Conservation (phyloP, 2,329 filamentous ascomycete genomes). For the Phyllosticta citribraziliensis region DNA sequence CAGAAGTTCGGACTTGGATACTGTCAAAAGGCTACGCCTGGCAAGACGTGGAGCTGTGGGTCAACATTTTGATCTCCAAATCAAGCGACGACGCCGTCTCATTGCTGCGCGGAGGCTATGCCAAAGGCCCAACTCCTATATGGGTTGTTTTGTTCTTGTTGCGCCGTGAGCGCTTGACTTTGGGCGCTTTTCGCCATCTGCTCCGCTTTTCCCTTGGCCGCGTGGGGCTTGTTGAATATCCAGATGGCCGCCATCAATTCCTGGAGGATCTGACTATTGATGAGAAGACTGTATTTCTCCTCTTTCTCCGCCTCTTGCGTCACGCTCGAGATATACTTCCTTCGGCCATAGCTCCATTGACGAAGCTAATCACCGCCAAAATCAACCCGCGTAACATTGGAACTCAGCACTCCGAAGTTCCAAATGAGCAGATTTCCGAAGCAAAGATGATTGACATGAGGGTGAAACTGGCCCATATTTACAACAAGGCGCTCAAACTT, state of each 20-base stretch:
- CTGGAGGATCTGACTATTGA: background rate
- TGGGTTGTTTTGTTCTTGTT: constrained; percentile 41
- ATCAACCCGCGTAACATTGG: constrained; percentile 13
- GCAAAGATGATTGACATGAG: background rate
- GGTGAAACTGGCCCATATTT: constrained; percentile 27
- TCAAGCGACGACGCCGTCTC: background rate
- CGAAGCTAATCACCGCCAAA: constrained; percentile 29
- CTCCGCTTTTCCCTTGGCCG: constrained; percentile 15
- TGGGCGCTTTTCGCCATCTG: constrained; percentile 33
- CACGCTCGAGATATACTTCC: constrained; percentile 44
- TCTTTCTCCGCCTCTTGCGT: constrained; percentile 39
- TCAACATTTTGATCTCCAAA: background rate
- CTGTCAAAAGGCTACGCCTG: background rate
- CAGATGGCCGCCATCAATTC: background rate
- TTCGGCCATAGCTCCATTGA: constrained; percentile 33
- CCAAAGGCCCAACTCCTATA: constrained; percentile 24
- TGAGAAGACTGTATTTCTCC: constrained; percentile 21
- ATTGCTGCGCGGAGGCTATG: background rate
- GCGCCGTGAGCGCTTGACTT: constrained; percentile 32
- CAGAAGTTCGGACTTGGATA: background rate
- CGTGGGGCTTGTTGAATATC: background rate
- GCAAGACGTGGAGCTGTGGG: constrained; percentile 4
- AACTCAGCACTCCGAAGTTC: background rate
- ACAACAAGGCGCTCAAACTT: constrained; percentile 40
- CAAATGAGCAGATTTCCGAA: background rate